Conservation (phyloP, 306 rosid genomes). For the Trifolium repens region DNA sequence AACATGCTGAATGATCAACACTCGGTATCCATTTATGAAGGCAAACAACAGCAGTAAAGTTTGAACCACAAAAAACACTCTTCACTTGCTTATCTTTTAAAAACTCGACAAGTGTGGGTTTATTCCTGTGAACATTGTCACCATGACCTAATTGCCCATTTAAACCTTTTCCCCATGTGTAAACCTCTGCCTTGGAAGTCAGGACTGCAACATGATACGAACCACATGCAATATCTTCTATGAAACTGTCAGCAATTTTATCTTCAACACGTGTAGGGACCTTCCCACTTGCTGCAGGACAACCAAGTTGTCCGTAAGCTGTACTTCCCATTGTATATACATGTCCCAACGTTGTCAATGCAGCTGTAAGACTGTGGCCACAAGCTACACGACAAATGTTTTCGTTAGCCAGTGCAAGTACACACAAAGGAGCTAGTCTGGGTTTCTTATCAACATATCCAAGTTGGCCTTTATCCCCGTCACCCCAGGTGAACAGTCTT, state of each 20-base stretch:
- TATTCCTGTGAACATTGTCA: slow-evolving; percentile 69
- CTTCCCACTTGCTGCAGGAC: slow-evolving; percentile 73
- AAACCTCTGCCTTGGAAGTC: slow-evolving; percentile 87
- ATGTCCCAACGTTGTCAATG: slow-evolving; percentile 76
- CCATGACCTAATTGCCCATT: slow-evolving; percentile 99
- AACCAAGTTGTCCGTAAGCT: slow-evolving; percentile 88
- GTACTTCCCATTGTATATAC: slow-evolving; percentile 90
- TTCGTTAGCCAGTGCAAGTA: slow-evolving; percentile 64
- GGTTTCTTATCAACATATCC: slow-evolving; percentile 74
- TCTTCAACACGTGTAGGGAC: slow-evolving; percentile 70
- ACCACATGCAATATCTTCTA: slow-evolving; percentile 90
- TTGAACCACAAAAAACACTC: slow-evolving; percentile 86
- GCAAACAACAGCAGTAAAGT: slow-evolving; percentile 84
- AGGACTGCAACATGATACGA: slow-evolving; percentile 88
- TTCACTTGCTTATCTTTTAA: slow-evolving; percentile 78
- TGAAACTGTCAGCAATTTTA: slow-evolving; percentile 61
- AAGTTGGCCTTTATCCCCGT: slow-evolving; percentile 90
- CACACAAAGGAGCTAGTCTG: slow-evolving; percentile 75
- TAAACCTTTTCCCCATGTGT: slow-evolving; percentile 98
- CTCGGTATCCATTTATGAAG: slow-evolving; percentile 86
- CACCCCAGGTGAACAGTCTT: slow-evolving; percentile 95
- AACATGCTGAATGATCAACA: slow-evolving; percentile 81
- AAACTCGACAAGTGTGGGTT: slow-evolving; percentile 76
- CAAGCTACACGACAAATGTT: slow-evolving; percentile 81
- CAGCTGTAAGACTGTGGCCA: slow-evolving; percentile 83